Conservation (phyloP, 2,329 filamentous ascomycete species). For the Botryotinia calthae region DNA sequence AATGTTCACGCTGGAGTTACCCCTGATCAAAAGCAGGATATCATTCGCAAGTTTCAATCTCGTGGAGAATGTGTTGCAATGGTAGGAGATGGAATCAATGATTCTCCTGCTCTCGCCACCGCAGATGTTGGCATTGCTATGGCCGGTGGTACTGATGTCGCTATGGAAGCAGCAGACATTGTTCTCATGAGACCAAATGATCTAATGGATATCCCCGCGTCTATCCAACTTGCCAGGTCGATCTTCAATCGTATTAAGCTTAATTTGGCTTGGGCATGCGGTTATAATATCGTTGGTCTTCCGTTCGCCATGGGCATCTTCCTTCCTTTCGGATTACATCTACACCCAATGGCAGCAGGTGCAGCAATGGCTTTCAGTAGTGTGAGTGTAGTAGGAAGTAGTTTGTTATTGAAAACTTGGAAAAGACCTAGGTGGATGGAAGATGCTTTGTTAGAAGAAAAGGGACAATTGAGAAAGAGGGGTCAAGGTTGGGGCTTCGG, state of each 20-base stretch:
- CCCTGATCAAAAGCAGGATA: constrained; percentile 85
- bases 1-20: constrained; percentile 85
- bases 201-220: constrained; percentile 87
- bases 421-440: constrained; percentile 83
- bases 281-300: constrained; percentile 87
- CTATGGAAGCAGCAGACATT: constrained; percentile 94
- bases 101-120: constrained; percentile 90
- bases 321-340: constrained; percentile 79
- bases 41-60: constrained; percentile 74
- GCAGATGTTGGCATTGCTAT: constrained; percentile 93
- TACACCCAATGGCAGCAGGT: constrained; percentile 92
- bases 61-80: constrained; percentile 81
- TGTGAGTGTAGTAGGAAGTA: constrained; percentile 84
- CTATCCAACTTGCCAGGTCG: constrained; percentile 73
- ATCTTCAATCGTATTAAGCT: constrained; percentile 94
- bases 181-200: constrained; percentile 93
- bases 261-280: constrained; percentile 87
- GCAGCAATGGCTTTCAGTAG: constrained; percentile 90
- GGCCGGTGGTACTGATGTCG: constrained; percentile 88
- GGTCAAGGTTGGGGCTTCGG: constrained; percentile 39
- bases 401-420: constrained; percentile 84
- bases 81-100: constrained; percentile 98
- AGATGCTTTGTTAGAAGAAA: constrained; percentile 62
- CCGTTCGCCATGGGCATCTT: constrained; percentile 98
- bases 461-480: constrained; percentile 42